Evolutionary conservation across 2,329 filamentous ascomycete species (phyloP).

Genomic region (Volutella citrinella): DNA sequence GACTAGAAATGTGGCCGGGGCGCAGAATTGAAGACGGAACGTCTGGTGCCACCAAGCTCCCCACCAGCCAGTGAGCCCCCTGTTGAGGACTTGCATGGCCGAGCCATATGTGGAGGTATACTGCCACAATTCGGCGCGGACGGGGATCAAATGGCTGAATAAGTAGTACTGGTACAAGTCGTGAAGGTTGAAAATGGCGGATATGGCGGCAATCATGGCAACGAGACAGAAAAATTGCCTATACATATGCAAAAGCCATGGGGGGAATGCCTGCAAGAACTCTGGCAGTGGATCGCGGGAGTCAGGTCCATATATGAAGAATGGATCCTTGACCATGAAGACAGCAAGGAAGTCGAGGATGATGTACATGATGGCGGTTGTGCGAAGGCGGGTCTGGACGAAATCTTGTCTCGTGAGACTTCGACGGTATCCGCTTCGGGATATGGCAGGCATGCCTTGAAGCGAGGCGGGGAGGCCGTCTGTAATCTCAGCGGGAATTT

Average conservation of each 20-base stretch:
- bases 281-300: conserved; percentile 37
- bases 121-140: conserved; percentile 49
- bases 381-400: conserved; percentile 41
- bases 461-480: conserved; percentile 39
- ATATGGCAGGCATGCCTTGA: conserved; percentile 38
- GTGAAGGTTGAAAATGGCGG: conserved; percentile 56
- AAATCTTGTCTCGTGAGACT: conserved; percentile 42
- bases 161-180: conserved; percentile 55
- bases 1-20: conserved; percentile 51
- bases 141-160: conserved; percentile 50
- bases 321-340: conserved; percentile 71
- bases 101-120: conserved; percentile 56
- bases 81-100: conserved; percentile 54
- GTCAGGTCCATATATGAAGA: conserved; percentile 60
- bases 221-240: conserved; percentile 55
- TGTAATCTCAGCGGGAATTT: conserved; percentile 30
- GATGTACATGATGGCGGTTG: conserved; percentile 58
- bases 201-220: conserved; percentile 59
- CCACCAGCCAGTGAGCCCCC: conserved; percentile 80
- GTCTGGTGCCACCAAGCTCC: conserved; percentile 87
- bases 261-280: conserved; percentile 40
- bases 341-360: conserved; percentile 68
- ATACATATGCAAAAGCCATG: conserved; percentile 47
- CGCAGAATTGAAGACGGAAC: conserved; percentile 71
- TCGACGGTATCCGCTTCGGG: conserved; percentile 44